phyloP scores from a whole-genome alignment of 2,329 filamentous ascomycete species.

The Knufia petricola region DNA sequence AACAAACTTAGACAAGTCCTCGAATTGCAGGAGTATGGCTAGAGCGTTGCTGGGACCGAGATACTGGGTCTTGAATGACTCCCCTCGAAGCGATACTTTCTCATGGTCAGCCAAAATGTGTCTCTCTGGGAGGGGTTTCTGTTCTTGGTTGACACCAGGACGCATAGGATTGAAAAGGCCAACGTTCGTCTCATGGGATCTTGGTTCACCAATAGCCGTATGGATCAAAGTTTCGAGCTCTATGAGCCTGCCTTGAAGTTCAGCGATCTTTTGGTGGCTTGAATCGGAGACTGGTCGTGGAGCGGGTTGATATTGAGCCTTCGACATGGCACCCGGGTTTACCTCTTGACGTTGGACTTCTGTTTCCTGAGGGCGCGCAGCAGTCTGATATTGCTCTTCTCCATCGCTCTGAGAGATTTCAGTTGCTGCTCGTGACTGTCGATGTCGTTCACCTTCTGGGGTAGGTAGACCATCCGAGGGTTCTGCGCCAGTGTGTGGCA shows the following conservation, averaged over 20 bases:
- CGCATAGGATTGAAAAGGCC: conserved; percentile 11
- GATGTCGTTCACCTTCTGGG: conserved; percentile 9
- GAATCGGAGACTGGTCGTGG: not conserved
- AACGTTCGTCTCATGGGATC: conserved; percentile 11
- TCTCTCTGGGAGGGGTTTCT: conserved; percentile 8
- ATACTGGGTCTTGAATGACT: conserved; percentile 23
- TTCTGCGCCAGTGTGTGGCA: conserved; percentile 17
- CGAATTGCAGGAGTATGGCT: conserved; percentile 21
- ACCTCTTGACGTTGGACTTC: not conserved
- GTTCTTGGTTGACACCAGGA: conserved; percentile 1
- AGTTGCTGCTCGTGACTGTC: conserved; percentile 2
- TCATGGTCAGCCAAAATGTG: conserved; percentile 15
- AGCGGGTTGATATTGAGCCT: not conserved
- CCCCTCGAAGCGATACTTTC: conserved; percentile 19
- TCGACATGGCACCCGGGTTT: conserved; percentile 3
- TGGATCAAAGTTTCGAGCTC: conserved; percentile 15
- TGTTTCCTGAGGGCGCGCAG: conserved; percentile 13
- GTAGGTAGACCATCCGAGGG: conserved; percentile 12
- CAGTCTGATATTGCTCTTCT: conserved; percentile 16
- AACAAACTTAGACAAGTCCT: conserved; percentile 21
- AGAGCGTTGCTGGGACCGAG: conserved; percentile 21
- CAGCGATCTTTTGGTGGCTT: conserved; percentile 9
- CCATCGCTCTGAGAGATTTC: conserved; percentile 17
- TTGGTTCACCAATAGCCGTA: conserved; percentile 12
- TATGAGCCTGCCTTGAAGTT: conserved; percentile 15